Percentiles rank a stretch among this genome's conserved stretches.
Conservation (phyloP, 768 basidiomycete genomes). For the Lactifluus subvellereus region DNA sequence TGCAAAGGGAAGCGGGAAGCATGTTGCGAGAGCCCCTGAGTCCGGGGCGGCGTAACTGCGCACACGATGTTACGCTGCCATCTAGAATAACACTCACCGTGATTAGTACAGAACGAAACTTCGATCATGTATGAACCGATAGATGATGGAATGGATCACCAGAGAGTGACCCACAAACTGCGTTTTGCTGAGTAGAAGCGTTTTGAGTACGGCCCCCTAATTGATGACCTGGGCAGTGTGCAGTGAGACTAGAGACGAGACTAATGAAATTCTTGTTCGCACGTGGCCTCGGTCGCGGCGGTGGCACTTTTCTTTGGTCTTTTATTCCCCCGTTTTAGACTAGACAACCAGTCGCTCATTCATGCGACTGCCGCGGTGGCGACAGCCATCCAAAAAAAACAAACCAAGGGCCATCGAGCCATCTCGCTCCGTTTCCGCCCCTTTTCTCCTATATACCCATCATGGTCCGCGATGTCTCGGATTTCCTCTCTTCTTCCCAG, state of each 20-base stretch:
- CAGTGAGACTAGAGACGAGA: neutral
- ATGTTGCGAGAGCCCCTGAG: conserved; percentile 23
- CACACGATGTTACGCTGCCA: neutral
- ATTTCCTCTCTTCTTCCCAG: neutral
- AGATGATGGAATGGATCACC: neutral
- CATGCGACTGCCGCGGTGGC: neutral
- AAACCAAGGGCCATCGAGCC: neutral
- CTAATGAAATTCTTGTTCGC: neutral
- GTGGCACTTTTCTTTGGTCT: neutral
- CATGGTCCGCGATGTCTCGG: neutral
- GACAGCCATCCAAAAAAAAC: neutral
- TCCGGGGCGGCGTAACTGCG: conserved; percentile 16
- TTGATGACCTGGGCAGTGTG: no score
- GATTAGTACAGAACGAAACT: neutral
- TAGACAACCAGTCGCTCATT: neutral
- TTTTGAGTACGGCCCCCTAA: no score
- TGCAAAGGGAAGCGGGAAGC: conserved; percentile 38
- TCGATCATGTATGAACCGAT: neutral
- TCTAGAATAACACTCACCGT: neutral
- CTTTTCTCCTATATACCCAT: neutral
- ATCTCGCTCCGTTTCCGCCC: neutral
- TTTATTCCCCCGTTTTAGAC: neutral
- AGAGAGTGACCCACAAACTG: neutral
- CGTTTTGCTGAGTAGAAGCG: neutral
- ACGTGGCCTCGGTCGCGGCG: neutral